phyloP scores from a whole-genome alignment of 2,329 filamentous ascomycete species.

The Alternaria alternata region DNA sequence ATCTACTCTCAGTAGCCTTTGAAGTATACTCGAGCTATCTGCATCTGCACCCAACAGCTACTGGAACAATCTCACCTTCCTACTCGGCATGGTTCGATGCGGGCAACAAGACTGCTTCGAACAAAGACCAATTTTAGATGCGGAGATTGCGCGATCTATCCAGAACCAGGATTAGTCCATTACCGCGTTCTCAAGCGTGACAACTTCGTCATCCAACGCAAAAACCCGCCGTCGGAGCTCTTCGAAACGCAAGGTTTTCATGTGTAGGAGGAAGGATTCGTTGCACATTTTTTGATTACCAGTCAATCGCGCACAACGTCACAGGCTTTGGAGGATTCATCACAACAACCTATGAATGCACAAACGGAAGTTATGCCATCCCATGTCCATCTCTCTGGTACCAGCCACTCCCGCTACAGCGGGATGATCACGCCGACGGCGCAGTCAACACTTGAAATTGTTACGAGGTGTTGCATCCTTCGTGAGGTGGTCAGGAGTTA shows the following conservation, averaged over 20 bases:
- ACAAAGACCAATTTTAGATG: neutral
- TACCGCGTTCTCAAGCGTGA: neutral
- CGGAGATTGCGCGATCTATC: neutral
- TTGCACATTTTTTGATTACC: neutral
- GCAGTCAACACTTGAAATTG: neutral
- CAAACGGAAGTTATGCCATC: neutral
- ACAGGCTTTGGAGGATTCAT: neutral
- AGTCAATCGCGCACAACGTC: neutral
- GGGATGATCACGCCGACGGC: neutral
- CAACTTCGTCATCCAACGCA: neutral
- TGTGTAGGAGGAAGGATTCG: neutral
- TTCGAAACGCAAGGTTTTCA: neutral
- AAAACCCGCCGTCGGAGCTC: neutral
- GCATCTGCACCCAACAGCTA: neutral
- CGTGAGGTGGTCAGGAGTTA: neutral
- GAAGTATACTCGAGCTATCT: neutral
- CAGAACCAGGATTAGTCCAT: neutral
- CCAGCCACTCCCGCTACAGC: neutral
- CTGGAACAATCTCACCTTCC: neutral
- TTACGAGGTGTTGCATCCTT: neutral
- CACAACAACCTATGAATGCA: neutral
- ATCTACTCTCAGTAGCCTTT: neutral
- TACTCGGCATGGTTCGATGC: neutral
- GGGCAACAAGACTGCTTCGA: neutral
- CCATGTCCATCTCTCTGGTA: neutral